Evolutionary conservation across 345 rosid genomes (phyloP), one percentile per base, ranked within the genome.

Genomic region (Boechera divaricarpa): DNA sequence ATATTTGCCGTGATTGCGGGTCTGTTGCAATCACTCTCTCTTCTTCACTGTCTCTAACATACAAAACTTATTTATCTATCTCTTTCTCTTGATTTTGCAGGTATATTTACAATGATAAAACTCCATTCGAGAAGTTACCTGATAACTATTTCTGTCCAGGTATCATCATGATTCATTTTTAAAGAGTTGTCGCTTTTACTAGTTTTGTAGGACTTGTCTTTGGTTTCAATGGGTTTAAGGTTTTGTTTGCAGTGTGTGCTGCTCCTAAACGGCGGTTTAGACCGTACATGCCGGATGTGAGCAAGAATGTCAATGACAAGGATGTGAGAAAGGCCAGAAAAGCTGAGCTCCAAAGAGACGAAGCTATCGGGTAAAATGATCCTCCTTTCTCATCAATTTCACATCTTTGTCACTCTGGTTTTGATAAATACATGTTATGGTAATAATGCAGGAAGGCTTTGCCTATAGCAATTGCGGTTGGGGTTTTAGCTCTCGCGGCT

Each of bases 1-100:
- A 90, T 72, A 92, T 94, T 32, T 94, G 97, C 79, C 92, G 97
- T 15, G 97, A 94, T 69, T 94, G 99, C 85, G 99, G 99, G 97
- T 94, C 21, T 52, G 5, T 31, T 39, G 49, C 11, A 73, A 5
- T 7, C 61, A 26, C 10, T 21, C 64, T 64, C 26, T 51, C 36
- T 33, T 54, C 33, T 57, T 2, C 29, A 42, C 35, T 9, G 6
- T 32, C 52, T 10, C 7, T 12, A 21, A 66, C 38, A 49, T 47
- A 38, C 24, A 24, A 63, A 47, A n/a, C 7, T 56, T 10, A 16
- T 16, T 39, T 4, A 35, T 36, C 38, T 28, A 44, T 28, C 48
- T 45, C 11, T 47, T 67, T 55, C 56, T 70, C 75, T 41, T 61
- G 56, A 12, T 6, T 51, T 33, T 63, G 66, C 82, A 94, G 98